phyloP scores from a whole-genome alignment of 352 stramenopile species.

The Phytophthora agathidicida region DNA sequence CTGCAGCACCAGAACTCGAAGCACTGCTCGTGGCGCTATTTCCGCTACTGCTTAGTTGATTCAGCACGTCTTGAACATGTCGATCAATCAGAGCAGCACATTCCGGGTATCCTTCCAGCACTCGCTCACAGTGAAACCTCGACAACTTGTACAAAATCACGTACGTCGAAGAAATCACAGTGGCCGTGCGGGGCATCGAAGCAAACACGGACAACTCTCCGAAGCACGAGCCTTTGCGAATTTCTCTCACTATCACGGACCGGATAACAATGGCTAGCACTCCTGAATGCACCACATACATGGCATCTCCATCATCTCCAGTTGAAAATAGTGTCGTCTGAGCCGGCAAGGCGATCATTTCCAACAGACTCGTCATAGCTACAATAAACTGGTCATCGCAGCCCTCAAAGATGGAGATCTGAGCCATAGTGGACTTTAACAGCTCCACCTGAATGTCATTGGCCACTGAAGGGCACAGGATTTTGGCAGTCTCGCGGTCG shows the following conservation, averaged over 20 bases:
- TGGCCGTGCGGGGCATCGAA: slow-evolving; percentile 55
- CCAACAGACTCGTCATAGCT: slow-evolving; percentile 66
- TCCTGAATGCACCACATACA: slow-evolving; percentile 78
- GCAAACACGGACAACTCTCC: slow-evolving; percentile 77
- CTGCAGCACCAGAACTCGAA: background rate
- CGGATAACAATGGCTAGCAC: slow-evolving; percentile 67
- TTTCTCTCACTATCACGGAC: slow-evolving; percentile 63
- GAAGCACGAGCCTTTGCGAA: slow-evolving; percentile 72
- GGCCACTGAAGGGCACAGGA: slow-evolving; percentile 75
- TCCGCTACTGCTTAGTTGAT: background rate
- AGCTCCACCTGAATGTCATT: slow-evolving; percentile 80
- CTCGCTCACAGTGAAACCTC: slow-evolving; percentile 55
- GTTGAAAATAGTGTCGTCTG: slow-evolving; percentile 61
- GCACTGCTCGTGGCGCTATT: background rate
- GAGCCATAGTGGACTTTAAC: slow-evolving; percentile 52
- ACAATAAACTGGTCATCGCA: slow-evolving; percentile 66
- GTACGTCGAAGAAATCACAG: slow-evolving; percentile 64
- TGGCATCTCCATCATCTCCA: slow-evolving; percentile 65
- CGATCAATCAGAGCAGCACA: slow-evolving; percentile 33
- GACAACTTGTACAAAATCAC: slow-evolving; percentile 70
- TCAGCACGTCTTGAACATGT: slow-evolving; percentile 30
- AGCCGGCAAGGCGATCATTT: slow-evolving; percentile 61
- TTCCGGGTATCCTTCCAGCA: slow-evolving; percentile 60
- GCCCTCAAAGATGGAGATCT: slow-evolving; percentile 64
- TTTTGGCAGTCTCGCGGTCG: slow-evolving; percentile 67